phyloP scores from a whole-genome alignment of 208 protist genomes.

The Leptomonas seymouri region DNA sequence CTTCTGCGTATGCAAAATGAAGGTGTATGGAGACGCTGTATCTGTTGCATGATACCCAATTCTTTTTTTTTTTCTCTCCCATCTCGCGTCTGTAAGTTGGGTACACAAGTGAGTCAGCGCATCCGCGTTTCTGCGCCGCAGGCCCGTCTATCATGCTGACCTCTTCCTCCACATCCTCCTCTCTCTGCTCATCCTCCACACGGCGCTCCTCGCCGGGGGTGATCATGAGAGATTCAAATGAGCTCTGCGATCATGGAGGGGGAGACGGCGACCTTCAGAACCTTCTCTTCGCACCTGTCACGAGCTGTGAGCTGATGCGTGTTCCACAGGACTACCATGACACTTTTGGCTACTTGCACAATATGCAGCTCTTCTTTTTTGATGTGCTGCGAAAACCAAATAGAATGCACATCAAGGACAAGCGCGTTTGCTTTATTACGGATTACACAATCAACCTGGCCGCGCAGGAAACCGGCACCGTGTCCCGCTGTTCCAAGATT shows the following conservation, averaged over 20 bases:
- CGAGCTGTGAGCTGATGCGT: constrained; percentile 9
- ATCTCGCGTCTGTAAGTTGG: background rate
- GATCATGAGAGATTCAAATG: background rate
- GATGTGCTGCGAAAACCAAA: constrained; percentile 28
- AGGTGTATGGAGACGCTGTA: too few species aligned
- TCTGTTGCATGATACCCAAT: too few species aligned
- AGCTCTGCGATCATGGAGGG: background rate
- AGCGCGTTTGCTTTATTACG: constrained; percentile 45
- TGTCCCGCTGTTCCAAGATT: constrained; percentile 41
- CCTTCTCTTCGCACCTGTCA: background rate
- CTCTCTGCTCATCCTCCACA: constrained; percentile 6
- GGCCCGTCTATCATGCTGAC: background rate
- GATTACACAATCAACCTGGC: constrained; percentile 45
- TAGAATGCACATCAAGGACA: constrained; percentile 9
- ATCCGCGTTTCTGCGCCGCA: too few species aligned
- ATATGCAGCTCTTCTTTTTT: constrained; percentile 35
- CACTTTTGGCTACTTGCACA: constrained; percentile 27
- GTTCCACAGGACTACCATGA: constrained; percentile 3
- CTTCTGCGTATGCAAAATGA: too few species aligned
- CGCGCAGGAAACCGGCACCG: constrained; percentile 2
- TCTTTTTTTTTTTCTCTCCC: background rate
- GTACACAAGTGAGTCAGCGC: background rate
- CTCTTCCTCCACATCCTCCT: background rate
- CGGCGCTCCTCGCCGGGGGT: background rate
- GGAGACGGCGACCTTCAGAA: background rate